Conservation (phyloP, 2,329 filamentous ascomycete genomes). For the Xylaria sp. region DNA sequence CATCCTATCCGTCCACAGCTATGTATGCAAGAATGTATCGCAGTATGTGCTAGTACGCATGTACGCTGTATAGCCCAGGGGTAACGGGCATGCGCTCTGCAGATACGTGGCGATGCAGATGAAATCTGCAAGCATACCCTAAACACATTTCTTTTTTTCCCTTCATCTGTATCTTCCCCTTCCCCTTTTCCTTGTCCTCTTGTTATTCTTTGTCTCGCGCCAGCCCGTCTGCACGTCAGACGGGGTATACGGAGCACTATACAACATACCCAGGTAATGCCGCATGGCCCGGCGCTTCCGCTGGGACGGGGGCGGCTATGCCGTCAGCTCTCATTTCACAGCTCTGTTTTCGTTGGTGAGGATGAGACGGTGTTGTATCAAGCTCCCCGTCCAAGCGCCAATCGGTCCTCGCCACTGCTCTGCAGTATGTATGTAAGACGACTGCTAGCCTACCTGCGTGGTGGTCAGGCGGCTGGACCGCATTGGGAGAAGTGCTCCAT, state of each 20-base stretch:
- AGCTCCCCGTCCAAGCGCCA: background rate
- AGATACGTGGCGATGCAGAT: slow-evolving; percentile 12
- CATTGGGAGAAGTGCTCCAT: slow-evolving; percentile 2
- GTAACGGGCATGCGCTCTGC: background rate
- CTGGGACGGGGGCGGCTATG: background rate
- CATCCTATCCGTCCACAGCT: too few species aligned
- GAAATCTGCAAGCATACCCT: background rate
- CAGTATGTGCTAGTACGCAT: too few species aligned
- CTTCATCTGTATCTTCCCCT: too few species aligned
- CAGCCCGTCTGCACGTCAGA: slow-evolving; percentile 4
- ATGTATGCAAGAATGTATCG: too few species aligned
- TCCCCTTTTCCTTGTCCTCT: too few species aligned
- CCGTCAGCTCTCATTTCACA: background rate
- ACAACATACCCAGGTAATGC: background rate
- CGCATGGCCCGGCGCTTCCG: slow-evolving; percentile 8
- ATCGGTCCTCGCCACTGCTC: slow-evolving; percentile 23
- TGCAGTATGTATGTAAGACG: slow-evolving; percentile 31
- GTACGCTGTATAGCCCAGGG: background rate
- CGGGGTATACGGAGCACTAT: background rate
- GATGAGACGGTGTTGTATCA: background rate
- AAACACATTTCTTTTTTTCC: background rate
- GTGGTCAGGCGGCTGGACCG: slow-evolving; percentile 28
- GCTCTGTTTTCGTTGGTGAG: too few species aligned
- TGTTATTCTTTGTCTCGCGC: too few species aligned
- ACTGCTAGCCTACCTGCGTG: background rate